Evolutionary conservation across 106 monocot genomes (phyloP).

Genomic region (Chionographis japonica): DNA sequence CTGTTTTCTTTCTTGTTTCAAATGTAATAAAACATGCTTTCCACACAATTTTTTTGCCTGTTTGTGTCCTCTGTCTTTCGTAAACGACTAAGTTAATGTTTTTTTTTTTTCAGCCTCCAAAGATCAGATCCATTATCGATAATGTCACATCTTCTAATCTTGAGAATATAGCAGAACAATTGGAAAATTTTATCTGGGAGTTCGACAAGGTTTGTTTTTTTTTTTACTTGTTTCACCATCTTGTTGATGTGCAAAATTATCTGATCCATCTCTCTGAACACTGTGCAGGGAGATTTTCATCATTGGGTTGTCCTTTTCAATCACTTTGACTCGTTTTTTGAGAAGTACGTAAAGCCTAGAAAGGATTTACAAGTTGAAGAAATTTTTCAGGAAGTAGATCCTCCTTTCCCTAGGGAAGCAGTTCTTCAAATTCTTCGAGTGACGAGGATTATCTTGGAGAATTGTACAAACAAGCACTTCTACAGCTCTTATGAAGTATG

Average conservation of each 20-base stretch:
- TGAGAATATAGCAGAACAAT: slow-evolving; percentile 55
- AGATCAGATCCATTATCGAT: slow-evolving; percentile 53
- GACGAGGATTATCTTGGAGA: slow-evolving; percentile 62
- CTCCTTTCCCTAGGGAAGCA: slow-evolving; percentile 55
- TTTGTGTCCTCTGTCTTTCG: too few species aligned
- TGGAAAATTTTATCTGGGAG: slow-evolving; percentile 62
- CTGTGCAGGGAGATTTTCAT: slow-evolving; percentile 75
- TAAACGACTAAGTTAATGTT: not conserved
- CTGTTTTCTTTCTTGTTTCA: too few species aligned
- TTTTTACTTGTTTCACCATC: not conserved
- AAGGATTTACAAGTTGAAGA: slow-evolving; percentile 66
- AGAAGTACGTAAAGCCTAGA: slow-evolving; percentile 53
- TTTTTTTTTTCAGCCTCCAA: slow-evolving; percentile 56
- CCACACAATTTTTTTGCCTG: too few species aligned
- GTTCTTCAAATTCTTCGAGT: slow-evolving; percentile 78
- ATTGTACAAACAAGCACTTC: slow-evolving; percentile 69
- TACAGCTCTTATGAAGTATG: slow-evolving; percentile 66
- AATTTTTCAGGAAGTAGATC: slow-evolving; percentile 43
- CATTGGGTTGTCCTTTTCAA: slow-evolving; percentile 79
- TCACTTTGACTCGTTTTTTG: slow-evolving; percentile 69
- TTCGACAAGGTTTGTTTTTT: slow-evolving; percentile 64
- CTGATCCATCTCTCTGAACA: slow-evolving; percentile 8
- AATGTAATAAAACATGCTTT: too few species aligned
- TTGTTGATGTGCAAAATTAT: not conserved
- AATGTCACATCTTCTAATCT: slow-evolving; percentile 31